Evolutionary conservation across 2,329 filamentous ascomycete genomes (phyloP), one percentile per base, ranked within the genome.

Genomic region (Alternaria gaisen): DNA sequence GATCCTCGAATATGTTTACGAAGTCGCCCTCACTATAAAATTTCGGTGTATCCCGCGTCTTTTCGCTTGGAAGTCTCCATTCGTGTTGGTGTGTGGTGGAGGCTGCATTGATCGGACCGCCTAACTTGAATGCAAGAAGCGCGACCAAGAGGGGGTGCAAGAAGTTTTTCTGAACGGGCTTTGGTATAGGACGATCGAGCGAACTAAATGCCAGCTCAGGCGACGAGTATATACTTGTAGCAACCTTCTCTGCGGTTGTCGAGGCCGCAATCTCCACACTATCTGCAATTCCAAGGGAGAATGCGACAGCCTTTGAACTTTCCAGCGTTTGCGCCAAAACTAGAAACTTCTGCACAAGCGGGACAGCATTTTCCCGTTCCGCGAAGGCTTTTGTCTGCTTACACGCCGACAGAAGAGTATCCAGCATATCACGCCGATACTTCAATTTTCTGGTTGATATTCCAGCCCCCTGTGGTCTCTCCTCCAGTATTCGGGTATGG

Each of bases 61-160:
- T 26, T 4, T 22, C 30, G 20, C 16, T 28, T 4, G 55, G 58
- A 16, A 41, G 20, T 16, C 52, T 61, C 66, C 66, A 69, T n/a
- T 38, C 36, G 26, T 60, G 58, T 22, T 56, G 36, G 32, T 54
- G 53, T 16, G 54, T 46, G 18, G 60, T 64, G 30, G 58, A 55
- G 20, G 62, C 56, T 34, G 60, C 64, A 30, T 61, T 65, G 44
- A 69, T 41, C 1, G 64, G 61, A 18, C 64, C 64, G 16, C 64
- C 66, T 24, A 64, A 38, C 11, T 47, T 53, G 50, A 56, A 69
- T 3, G 64, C 60, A 12, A 67, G 22, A 12, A 67, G 52, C 14
- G 60, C 61, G 12, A 65, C 43, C 20, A 41, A 47, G 2, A 67
- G 47, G 9, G 64, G 64, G 34, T 67, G 64, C 8, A 63, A 14